phyloP scores from a whole-genome alignment of 768 basidiomycete species.

The Kondoa malvinella region DNA sequence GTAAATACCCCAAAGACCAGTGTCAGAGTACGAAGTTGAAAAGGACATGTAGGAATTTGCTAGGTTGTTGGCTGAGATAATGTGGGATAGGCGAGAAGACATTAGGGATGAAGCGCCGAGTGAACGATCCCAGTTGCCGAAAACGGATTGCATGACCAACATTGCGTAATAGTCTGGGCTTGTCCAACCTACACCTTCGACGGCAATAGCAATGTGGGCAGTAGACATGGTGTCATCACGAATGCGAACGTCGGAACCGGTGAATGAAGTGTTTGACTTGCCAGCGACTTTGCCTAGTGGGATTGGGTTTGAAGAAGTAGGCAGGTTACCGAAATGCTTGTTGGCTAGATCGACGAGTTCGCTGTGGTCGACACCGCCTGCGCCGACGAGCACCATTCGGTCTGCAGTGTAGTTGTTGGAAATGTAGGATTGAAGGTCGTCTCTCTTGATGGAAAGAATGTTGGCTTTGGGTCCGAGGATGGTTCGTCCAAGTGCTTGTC shows the following conservation, averaged over 20 bases:
- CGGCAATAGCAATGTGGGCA: conserved; percentile 85
- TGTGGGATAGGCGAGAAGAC: conserved; percentile 77
- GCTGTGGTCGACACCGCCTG: conserved; percentile 81
- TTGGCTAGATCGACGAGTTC: conserved; percentile 88
- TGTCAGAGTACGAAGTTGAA: conserved; percentile 96
- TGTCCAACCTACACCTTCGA: conserved; percentile 95
- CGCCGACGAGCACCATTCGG: conserved; percentile 95
- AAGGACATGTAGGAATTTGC: conserved; percentile 99
- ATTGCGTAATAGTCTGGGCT: conserved; percentile 98
- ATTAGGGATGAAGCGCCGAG: conserved; percentile 77
- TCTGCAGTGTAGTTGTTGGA: conserved; percentile 96
- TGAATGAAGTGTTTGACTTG: conserved; percentile 49
- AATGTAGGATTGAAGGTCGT: conserved; percentile 79
- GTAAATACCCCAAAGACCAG: conserved; percentile 98
- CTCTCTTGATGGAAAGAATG: conserved; percentile 83
- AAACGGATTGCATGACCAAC: conserved; percentile 93
- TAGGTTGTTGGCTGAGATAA: conserved; percentile 79
- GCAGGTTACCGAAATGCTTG: conserved; percentile 76
- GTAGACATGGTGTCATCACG: conserved; percentile 80
- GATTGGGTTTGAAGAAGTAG: conserved; percentile 70
- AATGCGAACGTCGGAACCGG: conserved; percentile 87
- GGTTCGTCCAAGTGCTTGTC: conserved; percentile 85
- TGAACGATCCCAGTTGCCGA: conserved; percentile 98
- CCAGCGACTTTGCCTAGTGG: conserved; percentile 64
- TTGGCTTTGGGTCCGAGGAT: conserved; percentile 93